A percentile compares a stretch with the other conserved stretches of the same genome.
These are phyloP conservation scores for Linnemannia schmuckeri DNA, from an alignment of 192 early-diverging fungal species.

Conservation along the genomic window DNA sequence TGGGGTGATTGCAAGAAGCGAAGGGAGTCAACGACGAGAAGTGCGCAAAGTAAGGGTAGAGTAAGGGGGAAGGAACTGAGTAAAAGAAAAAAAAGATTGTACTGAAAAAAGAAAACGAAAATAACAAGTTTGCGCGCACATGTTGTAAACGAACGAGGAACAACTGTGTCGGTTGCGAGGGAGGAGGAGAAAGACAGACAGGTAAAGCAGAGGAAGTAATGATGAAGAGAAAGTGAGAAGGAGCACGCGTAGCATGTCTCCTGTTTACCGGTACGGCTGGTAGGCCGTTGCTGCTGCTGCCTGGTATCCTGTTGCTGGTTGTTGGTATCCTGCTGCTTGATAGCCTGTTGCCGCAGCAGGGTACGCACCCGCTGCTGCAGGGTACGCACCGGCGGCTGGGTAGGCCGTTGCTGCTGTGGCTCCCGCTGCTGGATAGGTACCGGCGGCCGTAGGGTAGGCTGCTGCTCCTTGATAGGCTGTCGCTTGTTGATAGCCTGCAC, in stretches of 20 bases:
- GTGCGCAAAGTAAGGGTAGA: background rate
- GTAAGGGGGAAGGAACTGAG: background rate
- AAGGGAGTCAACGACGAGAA: background rate
- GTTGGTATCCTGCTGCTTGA: slow-evolving; percentile 28
- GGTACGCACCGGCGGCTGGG: slow-evolving; percentile 22
- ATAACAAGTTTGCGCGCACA: background rate
- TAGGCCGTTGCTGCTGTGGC: slow-evolving; percentile 23
- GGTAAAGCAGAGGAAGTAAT: background rate
- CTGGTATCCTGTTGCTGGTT: slow-evolving; percentile 28
- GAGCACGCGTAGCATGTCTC: slow-evolving; percentile 17
- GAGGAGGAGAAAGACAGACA: background rate
- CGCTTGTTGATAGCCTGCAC: slow-evolving; percentile 33
- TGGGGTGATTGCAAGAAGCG: background rate
- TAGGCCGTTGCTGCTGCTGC: slow-evolving; percentile 40
- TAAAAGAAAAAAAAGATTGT: background rate
- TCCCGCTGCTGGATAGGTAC: slow-evolving; percentile 20
- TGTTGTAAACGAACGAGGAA: background rate
- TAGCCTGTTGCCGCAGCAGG: slow-evolving; percentile 18
- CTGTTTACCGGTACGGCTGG: slow-evolving; percentile 52
- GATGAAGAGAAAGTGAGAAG: background rate
- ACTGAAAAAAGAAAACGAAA: background rate
- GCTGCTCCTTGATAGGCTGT: slow-evolving; percentile 28
- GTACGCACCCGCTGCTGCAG: slow-evolving; percentile 13
- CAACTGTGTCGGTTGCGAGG: background rate
- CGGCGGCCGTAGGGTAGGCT: slow-evolving; percentile 29